Conservation (phyloP, 495 filamentous ascomycete species). For the Xylaria curta region DNA sequence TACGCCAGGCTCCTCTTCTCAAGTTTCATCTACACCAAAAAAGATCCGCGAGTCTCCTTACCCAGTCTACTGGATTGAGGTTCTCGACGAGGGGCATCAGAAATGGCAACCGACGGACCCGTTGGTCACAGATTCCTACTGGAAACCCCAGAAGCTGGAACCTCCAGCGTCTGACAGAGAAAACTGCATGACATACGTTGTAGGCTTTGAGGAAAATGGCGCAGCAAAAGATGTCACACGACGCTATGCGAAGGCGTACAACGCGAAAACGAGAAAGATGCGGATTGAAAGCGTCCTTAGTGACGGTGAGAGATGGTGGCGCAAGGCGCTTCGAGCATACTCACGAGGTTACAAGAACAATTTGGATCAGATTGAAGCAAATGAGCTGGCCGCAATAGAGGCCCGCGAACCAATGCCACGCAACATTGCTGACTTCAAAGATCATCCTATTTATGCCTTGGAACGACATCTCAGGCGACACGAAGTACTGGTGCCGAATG, state of each 20-base stretch:
- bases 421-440: slow-evolving; percentile 90
- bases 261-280: slow-evolving; percentile 80
- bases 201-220: slow-evolving; percentile 80
- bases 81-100: slow-evolving; percentile 79
- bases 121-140: slow-evolving; percentile 76
- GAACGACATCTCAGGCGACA: slow-evolving; percentile 85
- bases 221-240: slow-evolving; percentile 80
- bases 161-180: slow-evolving; percentile 75
- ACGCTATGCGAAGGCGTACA: slow-evolving; percentile 80
- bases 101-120: slow-evolving; percentile 93
- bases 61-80: slow-evolving; percentile 94
- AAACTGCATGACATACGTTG: slow-evolving; percentile 80
- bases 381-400: slow-evolving; percentile 72
- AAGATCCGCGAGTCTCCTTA: slow-evolving; percentile 67
- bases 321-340: slow-evolving; percentile 64
- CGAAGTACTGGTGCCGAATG: slow-evolving; percentile 76
- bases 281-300: slow-evolving; percentile 70
- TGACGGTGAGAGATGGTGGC: slow-evolving; percentile 77
- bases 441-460: slow-evolving; percentile 88
- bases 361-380: slow-evolving; percentile 81
- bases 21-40: slow-evolving; percentile 41
- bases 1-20: slow-evolving; percentile 33
- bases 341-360: slow-evolving; percentile 61
- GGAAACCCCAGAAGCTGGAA: slow-evolving; percentile 74
- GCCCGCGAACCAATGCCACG: slow-evolving; percentile 85